Evolutionary conservation across 1,284 basidiomycete species (phyloP), one percentile per base, ranked within the genome.

Genomic region (Rugosomyces carneus): DNA sequence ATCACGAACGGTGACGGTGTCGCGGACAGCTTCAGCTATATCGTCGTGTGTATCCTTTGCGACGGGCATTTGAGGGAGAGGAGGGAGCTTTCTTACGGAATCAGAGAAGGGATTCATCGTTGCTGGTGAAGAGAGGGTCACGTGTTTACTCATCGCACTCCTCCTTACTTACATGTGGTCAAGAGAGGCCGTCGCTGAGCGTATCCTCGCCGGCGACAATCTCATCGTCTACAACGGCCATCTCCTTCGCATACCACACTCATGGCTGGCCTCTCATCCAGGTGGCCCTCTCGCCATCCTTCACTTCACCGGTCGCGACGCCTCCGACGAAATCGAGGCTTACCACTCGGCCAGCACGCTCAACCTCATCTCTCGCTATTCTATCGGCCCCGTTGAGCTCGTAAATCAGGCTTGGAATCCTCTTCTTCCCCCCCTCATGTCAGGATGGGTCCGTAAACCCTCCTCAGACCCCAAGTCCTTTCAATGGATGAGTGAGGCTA

Each of bases 301-400:
- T 21, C 96, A 99, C 69, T 98, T 95, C 60, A 84, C 97, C 24
- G 96, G 96, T 2, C 80, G 95, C 42, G 94, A 99, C 62, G 95
- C 93, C 0, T 81, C 86, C 2, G 90, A 96, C 69, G 95, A 99
- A 65, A 89, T 98, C 38, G 81, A 92, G 53, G 95, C 92, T 9
- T 98, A 93, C 68, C 95, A 99, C 63, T 73, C 75, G 1, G 76
- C 81, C 26, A 66, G 73, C 42, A 87, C 92, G 35, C 69, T 81
- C 44, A 68, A 70, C 19, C 70, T 76, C 38, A 81, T 99, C 62
- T 68, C 70, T 18, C 73, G 75, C 24, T 97, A 88, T 64, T 77
- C 80, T 38, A 73, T 96, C 23, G 95, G 86, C 10, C 73, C 73
- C 19, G 82, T 98, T 15, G 75, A 84, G 46, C 61, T 76, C 31